Evolutionary conservation across 768 basidiomycete species (phyloP), one percentile per base, ranked within the genome.

Genomic region (Mycena leptocephala): DNA sequence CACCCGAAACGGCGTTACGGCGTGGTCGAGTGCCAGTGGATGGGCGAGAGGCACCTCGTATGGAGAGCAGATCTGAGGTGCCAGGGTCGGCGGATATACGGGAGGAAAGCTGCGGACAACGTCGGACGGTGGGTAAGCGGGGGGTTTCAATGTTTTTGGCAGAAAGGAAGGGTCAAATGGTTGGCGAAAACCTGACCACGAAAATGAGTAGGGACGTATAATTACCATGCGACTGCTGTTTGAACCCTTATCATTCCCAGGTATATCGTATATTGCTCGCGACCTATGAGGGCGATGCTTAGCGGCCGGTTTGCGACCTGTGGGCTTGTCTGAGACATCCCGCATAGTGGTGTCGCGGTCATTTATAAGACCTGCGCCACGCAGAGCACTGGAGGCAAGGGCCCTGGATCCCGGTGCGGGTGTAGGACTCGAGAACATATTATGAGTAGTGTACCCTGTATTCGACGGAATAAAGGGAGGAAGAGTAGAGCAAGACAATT

Each of bases 341-440:
- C 92, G 91, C 95, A 96, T 95, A 78, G 87, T 90, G 72, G 92
- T 87, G 83, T 96, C 95, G 71, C 91, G 87, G 88, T 95, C 94
- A 76, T 22, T 30, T n/a, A 95, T 93, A 81, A 95, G 92, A 51
- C 95, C 95, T 3, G 93, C 94, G 43, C 85, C 91, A 73, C 93
- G 92, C 30, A 95, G 86, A 35, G 94, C 92, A 72, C 85, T 93
- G 72, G 89, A 78, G 26, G 92, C 94, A 24, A 96, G 84, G 33
- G 89, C 82, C 78, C 92, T 90, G 65, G 90, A 86, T 78, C 92
- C 90, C 20, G 93, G 86, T 8, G 90, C 88, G 10, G 92, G 88
- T 11, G 93, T 88, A 53, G 92, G 87, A 75, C 89, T 91, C 55
- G 93, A 93, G 82, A 91, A 91, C 88, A 93, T 93, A 3, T 22